Evolutionary conservation across 2,329 filamentous ascomycete species (phyloP).

Genomic region (Mycogone perniciosa): DNA sequence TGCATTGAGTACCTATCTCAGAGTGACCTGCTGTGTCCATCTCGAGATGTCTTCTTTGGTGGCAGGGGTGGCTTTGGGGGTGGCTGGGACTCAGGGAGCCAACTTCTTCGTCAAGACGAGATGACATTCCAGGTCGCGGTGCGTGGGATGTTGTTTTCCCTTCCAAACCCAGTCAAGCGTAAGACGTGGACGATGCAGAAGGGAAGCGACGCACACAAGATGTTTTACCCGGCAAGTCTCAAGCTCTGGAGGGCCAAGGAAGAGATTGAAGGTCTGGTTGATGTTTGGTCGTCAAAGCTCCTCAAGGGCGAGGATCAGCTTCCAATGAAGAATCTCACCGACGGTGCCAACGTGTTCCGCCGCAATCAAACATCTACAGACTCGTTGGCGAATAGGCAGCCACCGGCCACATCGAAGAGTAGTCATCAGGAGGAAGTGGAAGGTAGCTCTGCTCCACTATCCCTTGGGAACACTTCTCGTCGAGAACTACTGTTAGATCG

Average conservation of each 20-base stretch:
- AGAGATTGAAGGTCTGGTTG: constrained; percentile 69
- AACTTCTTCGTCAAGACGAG: constrained; percentile 83
- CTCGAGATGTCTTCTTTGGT: constrained; percentile 62
- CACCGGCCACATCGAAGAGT: constrained; percentile 17
- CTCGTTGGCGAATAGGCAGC: constrained; percentile 29
- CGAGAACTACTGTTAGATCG: constrained; percentile 76
- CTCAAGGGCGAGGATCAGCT: constrained; percentile 46
- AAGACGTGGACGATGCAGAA: constrained; percentile 40
- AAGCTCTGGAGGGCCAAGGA: constrained; percentile 80
- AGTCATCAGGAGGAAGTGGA: constrained; percentile 14
- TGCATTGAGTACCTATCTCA: constrained; percentile 85
- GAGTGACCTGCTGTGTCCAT: constrained; percentile 75
- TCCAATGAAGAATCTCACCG: constrained; percentile 34
- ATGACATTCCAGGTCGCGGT: constrained; percentile 90
- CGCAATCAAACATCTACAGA: constrained; percentile 31
- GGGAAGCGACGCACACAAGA: constrained; percentile 64
- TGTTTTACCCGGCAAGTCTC: constrained; percentile 85
- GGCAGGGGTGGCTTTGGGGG: constrained; percentile 44
- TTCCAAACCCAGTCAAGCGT: constrained; percentile 82
- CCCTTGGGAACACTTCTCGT: constrained; percentile 59
- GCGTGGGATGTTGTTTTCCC: constrained; percentile 73
- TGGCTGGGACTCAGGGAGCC: constrained; percentile 53
- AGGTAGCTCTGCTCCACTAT: constrained; percentile 39
- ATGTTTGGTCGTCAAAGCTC: constrained; percentile 58
- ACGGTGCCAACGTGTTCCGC: constrained; percentile 44